Percentiles rank a stretch among this genome's conserved stretches.
These are phyloP conservation scores for Geotrichum histeridarum DNA, from an alignment of 1,139 yeast genomes.

Conservation along the genomic window DNA sequence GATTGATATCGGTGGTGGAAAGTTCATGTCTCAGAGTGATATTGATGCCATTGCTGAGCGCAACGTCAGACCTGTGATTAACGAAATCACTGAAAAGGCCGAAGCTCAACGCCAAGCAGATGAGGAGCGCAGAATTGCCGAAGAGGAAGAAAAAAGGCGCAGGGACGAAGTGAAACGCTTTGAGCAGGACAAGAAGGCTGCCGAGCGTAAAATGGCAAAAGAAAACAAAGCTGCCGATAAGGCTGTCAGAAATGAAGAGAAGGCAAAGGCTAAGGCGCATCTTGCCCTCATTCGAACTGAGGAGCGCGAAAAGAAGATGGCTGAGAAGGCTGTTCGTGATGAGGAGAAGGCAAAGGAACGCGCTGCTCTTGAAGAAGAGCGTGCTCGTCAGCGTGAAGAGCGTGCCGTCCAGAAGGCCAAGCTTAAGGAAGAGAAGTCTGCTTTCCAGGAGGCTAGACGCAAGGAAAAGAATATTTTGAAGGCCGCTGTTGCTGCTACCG, in stretches of 20 bases:
- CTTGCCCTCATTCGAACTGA: constrained; percentile 20
- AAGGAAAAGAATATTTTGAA: constrained; percentile 19
- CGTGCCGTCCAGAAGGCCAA: constrained; percentile 21
- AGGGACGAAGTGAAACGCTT: constrained; percentile 35
- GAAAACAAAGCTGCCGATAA: constrained; percentile 32
- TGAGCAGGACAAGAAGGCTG: constrained; percentile 24
- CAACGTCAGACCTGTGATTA: constrained; percentile 79
- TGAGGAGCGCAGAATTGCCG: constrained; percentile 50
- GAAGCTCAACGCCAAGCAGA: constrained; percentile 66
- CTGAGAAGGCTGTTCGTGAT: constrained; percentile 20
- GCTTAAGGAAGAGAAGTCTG: constrained; percentile 21
- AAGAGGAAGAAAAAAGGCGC: constrained; percentile 45
- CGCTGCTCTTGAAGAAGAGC: constrained; percentile 9
- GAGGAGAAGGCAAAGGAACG: constrained; percentile 11
- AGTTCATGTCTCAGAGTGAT: constrained; percentile 68
- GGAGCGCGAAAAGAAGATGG: constrained; percentile 22
- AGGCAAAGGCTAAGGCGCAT: constrained; percentile 26
- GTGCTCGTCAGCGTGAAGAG: constrained; percentile 20
- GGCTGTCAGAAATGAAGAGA: constrained; percentile 26
- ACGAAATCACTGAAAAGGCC: constrained; percentile 69
- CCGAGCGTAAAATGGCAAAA: constrained; percentile 28
- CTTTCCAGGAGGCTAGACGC: constrained; percentile 12
- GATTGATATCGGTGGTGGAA: constrained; percentile 84
- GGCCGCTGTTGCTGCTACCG: constrained; percentile 21
- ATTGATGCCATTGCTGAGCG: constrained; percentile 77